Evolutionary conservation across 2,329 filamentous ascomycete species (phyloP), one percentile per base, ranked within the genome.

Genomic region (Ophiostoma montium): DNA sequence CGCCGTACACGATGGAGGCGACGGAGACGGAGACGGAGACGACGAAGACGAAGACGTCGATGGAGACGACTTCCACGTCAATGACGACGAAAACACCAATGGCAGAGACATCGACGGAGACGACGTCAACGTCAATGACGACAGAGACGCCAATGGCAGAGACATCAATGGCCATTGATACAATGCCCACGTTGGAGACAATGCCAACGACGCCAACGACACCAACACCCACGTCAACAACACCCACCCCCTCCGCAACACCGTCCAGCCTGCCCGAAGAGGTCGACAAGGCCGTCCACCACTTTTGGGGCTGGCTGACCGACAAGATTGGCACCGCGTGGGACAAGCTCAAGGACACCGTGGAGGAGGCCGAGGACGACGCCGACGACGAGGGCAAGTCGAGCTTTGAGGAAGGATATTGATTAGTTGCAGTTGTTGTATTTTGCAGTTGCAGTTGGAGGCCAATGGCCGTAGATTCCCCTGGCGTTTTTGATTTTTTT

Each of bases 221-320:
- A 2, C 10, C 48, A 13, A 6, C 43, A 2, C 10, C 27, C 12
- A 16, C 44, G 19, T 23, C 45, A 43, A 41, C 38, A 13, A 10
- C 23, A 21, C 30, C 2, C 32, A 46, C 21, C 11, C 35, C n/a
- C 35, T 13, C 32, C 10, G 18, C 15, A 35, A 30, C 30, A 11
- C 42, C 23, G 32, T 59, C 39, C 58, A 62, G 4, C 58, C 59
- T 3, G 55, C 60, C 6, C 55, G 59, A 62, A 32, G 59, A 61
- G n/a, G 51, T 58, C 27, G 56, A 56, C 18, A 52, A 57, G 6
- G 54, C 57, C 2, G 56, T 63, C 15, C 59, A 69, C 52, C 61
- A 62, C 5, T 64, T 70, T 32, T 76, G 72, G 70, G 63, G 71
- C 45, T 77, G 74, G 74, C 56, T 77, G 12, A 69, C 65, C 2